Base-by-base conservation (phyloP, 2,329 filamentous ascomycete genomes). In the Ophiosphaerella korrae region DNA sequence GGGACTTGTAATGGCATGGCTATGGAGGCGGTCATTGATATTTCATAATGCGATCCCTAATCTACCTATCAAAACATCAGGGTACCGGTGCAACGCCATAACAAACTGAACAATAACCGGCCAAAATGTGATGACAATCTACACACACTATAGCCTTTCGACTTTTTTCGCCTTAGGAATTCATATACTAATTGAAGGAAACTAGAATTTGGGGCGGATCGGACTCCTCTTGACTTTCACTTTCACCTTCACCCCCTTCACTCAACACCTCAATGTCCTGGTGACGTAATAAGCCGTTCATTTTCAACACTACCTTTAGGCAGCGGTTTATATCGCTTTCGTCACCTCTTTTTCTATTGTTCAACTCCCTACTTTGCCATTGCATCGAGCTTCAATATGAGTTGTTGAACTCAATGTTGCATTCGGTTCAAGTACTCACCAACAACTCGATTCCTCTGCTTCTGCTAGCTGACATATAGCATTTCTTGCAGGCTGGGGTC, bases 21-120 rank as follows among this genome's bases (percentile, higher is more conserved):
- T 23, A 64, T 67, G 64, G 62, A 66, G 45, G 41, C 38, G 21
- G 31, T 63, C 14, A 39, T 58, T 26, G 42, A 43, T 13, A 13
- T 52, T 29, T 13, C 12, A 11, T 48, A 32, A 53, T 18, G 14
- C 21, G 14, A 8, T n/a, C n/a, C 14, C 12, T 9, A 12, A 21
- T 11, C 7, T 32, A 29, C 5, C 26, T 29, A 29, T 11, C 9
- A 29, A 29, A 7, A 29, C 26, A 11, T 29, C 9, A 6, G 26
- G 26, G 9, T 3, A 6, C 26, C 5, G 9, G 2, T 11, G 2
- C 9, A 12, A 11, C 13, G 33, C 13, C 33, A 35, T n/a, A 35
- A 35, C 33, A 35, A 12, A 35, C 14, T 35, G 26, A 29, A 29
- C 26, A 6, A 29, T 5, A 7, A 29, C 9, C 7, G 5, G 26